Percentiles rank a stretch among this genome's conserved stretches.
Evolutionary conservation across 306 rosid species (phyloP).

Genomic region (Ochetophila trinervis): DNA sequence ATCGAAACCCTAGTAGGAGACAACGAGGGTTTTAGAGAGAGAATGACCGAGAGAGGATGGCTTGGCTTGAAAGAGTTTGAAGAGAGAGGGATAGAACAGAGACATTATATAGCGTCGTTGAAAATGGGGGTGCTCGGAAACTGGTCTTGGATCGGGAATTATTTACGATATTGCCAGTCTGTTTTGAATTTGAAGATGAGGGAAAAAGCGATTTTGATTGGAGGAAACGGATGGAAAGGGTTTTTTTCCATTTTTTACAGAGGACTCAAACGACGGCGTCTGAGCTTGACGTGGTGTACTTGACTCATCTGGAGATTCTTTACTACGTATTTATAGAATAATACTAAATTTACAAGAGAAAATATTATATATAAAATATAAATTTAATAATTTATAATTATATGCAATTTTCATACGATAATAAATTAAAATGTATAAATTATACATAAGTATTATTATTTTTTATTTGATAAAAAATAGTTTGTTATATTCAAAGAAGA

Average conservation of each 20-base stretch:
- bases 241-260: not conserved
- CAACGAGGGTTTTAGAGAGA: conserved; percentile 24
- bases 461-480: no score
- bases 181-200: conserved; percentile 60
- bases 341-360: no score
- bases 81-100: conserved; percentile 16
- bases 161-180: conserved; percentile 47
- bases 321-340: no score
- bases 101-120: conserved; percentile 26
- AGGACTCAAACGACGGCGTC: not conserved
- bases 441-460: no score
- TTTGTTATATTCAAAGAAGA: no score
- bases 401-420: no score
- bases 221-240: not conserved
- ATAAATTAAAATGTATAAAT: no score
- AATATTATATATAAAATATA: no score
- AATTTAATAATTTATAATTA: no score
- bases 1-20: conserved; percentile 20
- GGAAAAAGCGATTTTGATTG: conserved; percentile 31
- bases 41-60: not conserved
- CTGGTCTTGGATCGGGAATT: conserved; percentile 44
- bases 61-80: not conserved
- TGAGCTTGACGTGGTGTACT: not conserved
- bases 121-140: not conserved
- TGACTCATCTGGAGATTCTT: conserved; percentile 1